These are phyloP conservation scores for Ogataea nonfermentans DNA, from an alignment of 805 yeast species.

Conservation along the genomic window DNA sequence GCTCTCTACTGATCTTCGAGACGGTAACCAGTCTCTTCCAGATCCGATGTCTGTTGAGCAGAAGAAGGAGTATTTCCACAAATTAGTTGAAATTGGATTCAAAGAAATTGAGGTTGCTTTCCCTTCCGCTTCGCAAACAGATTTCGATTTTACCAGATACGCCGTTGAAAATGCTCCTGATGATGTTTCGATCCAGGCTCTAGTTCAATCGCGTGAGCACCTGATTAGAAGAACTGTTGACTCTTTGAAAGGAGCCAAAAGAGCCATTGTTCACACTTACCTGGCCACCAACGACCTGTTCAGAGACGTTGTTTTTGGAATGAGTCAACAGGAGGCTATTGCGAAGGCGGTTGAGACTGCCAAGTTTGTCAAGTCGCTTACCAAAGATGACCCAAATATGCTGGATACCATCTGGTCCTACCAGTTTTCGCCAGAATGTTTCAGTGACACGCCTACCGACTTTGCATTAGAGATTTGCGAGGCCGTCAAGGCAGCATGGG, in stretches of 20 bases:
- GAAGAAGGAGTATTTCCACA: slow-evolving; percentile 72
- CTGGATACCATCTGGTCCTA: slow-evolving; percentile 65
- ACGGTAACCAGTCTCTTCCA: slow-evolving; percentile 78
- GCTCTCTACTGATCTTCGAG: slow-evolving; percentile 78
- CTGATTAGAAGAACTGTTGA: slow-evolving; percentile 73
- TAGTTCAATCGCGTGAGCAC: slow-evolving; percentile 76
- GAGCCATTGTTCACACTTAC: slow-evolving; percentile 69
- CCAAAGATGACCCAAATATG: slow-evolving; percentile 70
- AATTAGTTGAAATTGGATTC: slow-evolving; percentile 69
- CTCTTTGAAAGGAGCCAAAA: slow-evolving; percentile 67
- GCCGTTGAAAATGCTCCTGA: slow-evolving; percentile 78
- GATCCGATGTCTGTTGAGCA: slow-evolving; percentile 79
- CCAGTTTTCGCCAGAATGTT: slow-evolving; percentile 78
- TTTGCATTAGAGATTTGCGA: slow-evolving; percentile 76
- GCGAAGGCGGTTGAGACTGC: slow-evolving; percentile 71
- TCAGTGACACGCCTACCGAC: slow-evolving; percentile 71
- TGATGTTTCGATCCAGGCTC: slow-evolving; percentile 70
- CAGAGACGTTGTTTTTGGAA: slow-evolving; percentile 72
- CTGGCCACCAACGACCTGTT: slow-evolving; percentile 74
- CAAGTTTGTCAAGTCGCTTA: slow-evolving; percentile 60
- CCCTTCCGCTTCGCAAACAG: slow-evolving; percentile 81
- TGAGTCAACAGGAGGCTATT: slow-evolving; percentile 67
- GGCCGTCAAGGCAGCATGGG: slow-evolving; percentile 79
- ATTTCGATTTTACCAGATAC: slow-evolving; percentile 76
- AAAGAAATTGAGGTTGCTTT: slow-evolving; percentile 80